These are phyloP conservation scores for Suhomyces xylopsoci DNA, from an alignment of 805 yeast genomes.

Conservation along the genomic window DNA sequence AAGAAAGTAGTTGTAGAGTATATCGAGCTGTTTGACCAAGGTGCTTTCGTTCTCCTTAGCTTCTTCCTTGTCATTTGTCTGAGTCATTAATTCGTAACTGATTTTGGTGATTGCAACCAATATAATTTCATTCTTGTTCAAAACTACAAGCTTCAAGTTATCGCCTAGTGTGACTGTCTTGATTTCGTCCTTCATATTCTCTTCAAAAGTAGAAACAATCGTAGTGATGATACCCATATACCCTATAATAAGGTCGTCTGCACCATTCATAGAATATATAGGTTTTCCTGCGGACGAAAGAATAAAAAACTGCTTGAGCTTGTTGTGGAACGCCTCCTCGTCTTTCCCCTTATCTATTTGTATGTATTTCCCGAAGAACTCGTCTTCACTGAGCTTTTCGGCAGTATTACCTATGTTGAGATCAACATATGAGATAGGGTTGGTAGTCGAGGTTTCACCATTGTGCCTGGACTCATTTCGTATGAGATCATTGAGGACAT, in stretches of 20 bases:
- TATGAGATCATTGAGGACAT: constrained; percentile 21
- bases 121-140: constrained; percentile 65
- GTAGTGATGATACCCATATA: constrained; percentile 82
- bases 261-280: constrained; percentile 73
- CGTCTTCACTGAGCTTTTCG: background rate
- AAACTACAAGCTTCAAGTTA: constrained; percentile 51
- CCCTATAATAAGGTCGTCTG: constrained; percentile 62
- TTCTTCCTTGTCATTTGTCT: background rate
- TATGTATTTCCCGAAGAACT: constrained; percentile 16
- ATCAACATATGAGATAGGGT: constrained; percentile 8
- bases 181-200: constrained; percentile 36
- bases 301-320: constrained; percentile 69
- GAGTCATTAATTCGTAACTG: constrained; percentile 44
- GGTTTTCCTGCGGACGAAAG: constrained; percentile 88
- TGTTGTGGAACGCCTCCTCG: constrained; percentile 21
- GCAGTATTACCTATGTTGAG: constrained; percentile 8
- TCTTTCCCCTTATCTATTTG: constrained; percentile 14
- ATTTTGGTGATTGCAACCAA: constrained; percentile 65
- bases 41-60: constrained; percentile 1
- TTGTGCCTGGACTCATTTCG: constrained; percentile 1
- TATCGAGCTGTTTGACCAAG: constrained; percentile 54
- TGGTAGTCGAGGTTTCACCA: background rate
- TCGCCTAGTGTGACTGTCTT: constrained; percentile 52
- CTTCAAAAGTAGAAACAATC: constrained; percentile 65
- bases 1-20: constrained; percentile 73